Conservation (phyloP, 306 rosid genomes). For the Lotus japonicus region DNA sequence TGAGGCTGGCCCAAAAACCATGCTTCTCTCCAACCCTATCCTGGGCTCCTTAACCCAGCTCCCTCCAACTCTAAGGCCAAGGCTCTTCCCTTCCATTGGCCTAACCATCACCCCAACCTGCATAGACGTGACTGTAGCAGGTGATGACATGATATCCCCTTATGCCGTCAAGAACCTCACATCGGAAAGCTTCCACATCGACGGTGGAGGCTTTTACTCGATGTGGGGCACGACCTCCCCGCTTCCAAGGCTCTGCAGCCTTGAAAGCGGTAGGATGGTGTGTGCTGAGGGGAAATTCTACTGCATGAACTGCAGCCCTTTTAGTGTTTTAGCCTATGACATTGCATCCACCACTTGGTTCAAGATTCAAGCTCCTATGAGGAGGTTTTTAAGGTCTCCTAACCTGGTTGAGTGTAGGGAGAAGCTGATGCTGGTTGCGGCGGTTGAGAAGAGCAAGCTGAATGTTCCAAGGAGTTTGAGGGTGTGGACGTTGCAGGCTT, state of each 20-base stretch:
- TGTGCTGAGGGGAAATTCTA: slow-evolving; percentile 57
- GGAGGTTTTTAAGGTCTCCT: slow-evolving; percentile 70
- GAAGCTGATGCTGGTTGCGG: slow-evolving; percentile 60
- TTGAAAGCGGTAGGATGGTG: slow-evolving; percentile 76
- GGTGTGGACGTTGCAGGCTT: slow-evolving; percentile 70
- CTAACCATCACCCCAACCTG: slow-evolving; percentile 52
- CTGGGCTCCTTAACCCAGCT: slow-evolving; percentile 60
- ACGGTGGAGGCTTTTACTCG: slow-evolving; percentile 74
- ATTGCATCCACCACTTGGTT: slow-evolving; percentile 53
- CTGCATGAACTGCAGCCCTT: slow-evolving; percentile 91
- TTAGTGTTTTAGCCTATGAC: slow-evolving; percentile 62
- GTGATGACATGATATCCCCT: slow-evolving; percentile 92
- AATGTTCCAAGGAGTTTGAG: slow-evolving; percentile 82
- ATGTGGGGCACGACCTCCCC: slow-evolving; percentile 73
- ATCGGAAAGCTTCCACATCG: slow-evolving; percentile 81
- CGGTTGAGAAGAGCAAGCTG: slow-evolving; percentile 85
- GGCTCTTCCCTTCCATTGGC: slow-evolving; percentile 89
- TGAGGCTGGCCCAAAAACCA: slow-evolving; percentile 71
- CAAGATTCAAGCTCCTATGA: slow-evolving; percentile 92
- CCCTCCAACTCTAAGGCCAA: slow-evolving; percentile 64
- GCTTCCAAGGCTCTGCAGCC: slow-evolving; percentile 74
- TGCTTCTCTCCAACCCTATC: slow-evolving; percentile 79
- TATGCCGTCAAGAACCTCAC: slow-evolving; percentile 83
- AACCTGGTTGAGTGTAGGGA: slow-evolving; percentile 63
- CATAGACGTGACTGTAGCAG: slow-evolving; percentile 67